Evolutionary conservation across 2,329 filamentous ascomycete species (phyloP).

Genomic region (Pyrenochaeta sp.): DNA sequence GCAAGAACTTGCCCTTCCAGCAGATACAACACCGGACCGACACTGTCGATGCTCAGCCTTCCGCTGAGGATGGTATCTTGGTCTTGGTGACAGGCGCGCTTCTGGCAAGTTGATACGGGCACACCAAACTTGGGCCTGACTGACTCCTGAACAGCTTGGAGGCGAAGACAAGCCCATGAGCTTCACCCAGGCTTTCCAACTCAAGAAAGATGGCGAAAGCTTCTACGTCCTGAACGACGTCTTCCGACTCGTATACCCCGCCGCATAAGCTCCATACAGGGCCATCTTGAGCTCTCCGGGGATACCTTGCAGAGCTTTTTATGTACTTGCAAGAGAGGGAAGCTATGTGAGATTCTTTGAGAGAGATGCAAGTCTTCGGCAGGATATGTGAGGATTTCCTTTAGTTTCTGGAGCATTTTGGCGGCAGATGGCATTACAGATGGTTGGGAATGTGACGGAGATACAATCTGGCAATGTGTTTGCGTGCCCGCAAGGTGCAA

Average conservation of each 20-base stretch:
- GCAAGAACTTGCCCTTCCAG: conserved; percentile 78
- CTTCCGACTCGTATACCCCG: conserved; percentile 84
- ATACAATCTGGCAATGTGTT: neutral
- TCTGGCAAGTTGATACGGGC: conserved; percentile 64
- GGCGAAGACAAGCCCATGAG: conserved; percentile 87
- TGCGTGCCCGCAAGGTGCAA: conserved; percentile 3
- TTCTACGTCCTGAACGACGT: conserved; percentile 92
- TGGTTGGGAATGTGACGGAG: conserved; percentile 5
- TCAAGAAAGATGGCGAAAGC: conserved; percentile 74
- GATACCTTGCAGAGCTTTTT: neutral
- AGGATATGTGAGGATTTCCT: conserved; percentile 17
- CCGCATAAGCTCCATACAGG: conserved; percentile 35
- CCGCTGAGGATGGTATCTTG: conserved; percentile 72
- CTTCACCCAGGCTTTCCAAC: conserved; percentile 90
- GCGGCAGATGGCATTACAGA: conserved; percentile 15
- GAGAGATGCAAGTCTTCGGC: neutral
- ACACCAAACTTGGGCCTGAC: neutral
- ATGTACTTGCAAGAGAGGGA: neutral
- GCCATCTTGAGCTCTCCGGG: neutral
- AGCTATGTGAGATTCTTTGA: neutral
- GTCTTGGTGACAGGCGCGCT: conserved; percentile 90
- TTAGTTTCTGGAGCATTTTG: conserved; percentile 23
- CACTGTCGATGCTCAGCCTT: conserved; percentile 86
- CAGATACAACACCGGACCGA: conserved; percentile 80
- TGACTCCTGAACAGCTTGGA: conserved; percentile 70